phyloP scores from a whole-genome alignment of 2,329 filamentous ascomycete genomes.

The Sclerotinia glacialis region DNA sequence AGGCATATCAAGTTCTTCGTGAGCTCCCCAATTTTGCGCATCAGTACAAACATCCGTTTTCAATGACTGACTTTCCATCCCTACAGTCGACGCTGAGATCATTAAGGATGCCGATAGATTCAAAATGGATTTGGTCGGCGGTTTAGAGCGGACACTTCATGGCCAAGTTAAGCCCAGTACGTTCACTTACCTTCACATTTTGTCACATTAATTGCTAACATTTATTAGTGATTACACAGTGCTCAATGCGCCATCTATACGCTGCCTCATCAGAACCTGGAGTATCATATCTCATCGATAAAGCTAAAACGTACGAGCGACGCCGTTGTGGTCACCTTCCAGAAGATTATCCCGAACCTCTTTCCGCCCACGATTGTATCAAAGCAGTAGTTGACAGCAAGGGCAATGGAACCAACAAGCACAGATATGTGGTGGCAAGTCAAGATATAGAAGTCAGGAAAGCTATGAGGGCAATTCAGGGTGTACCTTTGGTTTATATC shows the following conservation, averaged over 20 bases:
- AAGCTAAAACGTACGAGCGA: conserved; percentile 73
- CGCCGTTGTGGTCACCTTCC: conserved; percentile 76
- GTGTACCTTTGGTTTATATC: conserved; percentile 76
- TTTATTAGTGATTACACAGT: conserved; percentile 69
- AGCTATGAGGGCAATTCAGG: conserved; percentile 62
- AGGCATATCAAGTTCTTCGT: conserved; percentile 88
- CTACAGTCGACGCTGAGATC: conserved; percentile 75
- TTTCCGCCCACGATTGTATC: conserved; percentile 68
- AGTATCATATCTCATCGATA: conserved; percentile 56
- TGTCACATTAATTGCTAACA: conserved; percentile 20
- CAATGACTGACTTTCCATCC: conserved; percentile 19
- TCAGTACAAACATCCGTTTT: conserved; percentile 3
- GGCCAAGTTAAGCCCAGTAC: conserved; percentile 79
- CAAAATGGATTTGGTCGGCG: conserved; percentile 82
- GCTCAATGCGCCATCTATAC: conserved; percentile 77
- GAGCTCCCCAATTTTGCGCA: conserved; percentile 34
- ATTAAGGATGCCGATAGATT: conserved; percentile 76
- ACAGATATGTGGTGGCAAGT: conserved; percentile 74
- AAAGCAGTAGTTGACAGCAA: conserved; percentile 77
- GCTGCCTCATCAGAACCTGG: conserved; percentile 55
- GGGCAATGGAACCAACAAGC: conserved; percentile 66
- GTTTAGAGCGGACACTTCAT: conserved; percentile 78
- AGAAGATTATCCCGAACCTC: conserved; percentile 66
- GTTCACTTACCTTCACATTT: conserved; percentile 35
- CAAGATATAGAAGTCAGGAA: conserved; percentile 65